phyloP scores from a whole-genome alignment of 2,329 filamentous ascomycete genomes.

The Cryphonectria parasitica region DNA sequence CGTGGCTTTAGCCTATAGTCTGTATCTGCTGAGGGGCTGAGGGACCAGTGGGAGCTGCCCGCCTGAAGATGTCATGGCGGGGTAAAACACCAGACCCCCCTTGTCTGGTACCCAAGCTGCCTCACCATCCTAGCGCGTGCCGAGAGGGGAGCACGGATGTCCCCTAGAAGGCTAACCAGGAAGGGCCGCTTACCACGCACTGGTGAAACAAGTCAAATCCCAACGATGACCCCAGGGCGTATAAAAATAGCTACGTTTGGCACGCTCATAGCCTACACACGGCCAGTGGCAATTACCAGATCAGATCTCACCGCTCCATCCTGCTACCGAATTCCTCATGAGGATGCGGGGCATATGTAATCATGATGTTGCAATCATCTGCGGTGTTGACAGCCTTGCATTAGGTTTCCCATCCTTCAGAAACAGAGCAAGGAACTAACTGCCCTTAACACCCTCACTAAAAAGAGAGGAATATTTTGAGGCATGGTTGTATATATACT shows the following conservation, averaged over 20 bases:
- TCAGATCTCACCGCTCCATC: background rate
- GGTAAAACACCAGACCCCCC: conserved; percentile 19
- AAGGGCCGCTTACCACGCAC: background rate
- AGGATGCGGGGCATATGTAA: background rate
- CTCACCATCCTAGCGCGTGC: background rate
- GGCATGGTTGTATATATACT: background rate
- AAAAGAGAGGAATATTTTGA: background rate
- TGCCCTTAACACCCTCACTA: background rate
- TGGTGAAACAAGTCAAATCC: conserved; percentile 6
- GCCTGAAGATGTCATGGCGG: conserved; percentile 30
- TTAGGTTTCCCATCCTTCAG: background rate
- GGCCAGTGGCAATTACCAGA: background rate
- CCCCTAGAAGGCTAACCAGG: background rate
- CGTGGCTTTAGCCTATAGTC: background rate
- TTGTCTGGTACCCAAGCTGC: conserved; percentile 19
- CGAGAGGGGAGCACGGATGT: background rate
- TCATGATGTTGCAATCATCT: background rate
- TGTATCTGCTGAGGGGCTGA: conserved; percentile 7
- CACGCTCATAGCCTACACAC: background rate
- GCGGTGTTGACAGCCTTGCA: no score
- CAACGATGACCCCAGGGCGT: background rate
- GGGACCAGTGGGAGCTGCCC: background rate
- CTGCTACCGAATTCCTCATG: background rate
- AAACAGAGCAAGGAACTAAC: background rate
- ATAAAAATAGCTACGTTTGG: background rate